These are phyloP conservation scores for Nymphaea thermarum DNA, from an alignment of 164 flowering plant genomes.

Conservation along the genomic window DNA sequence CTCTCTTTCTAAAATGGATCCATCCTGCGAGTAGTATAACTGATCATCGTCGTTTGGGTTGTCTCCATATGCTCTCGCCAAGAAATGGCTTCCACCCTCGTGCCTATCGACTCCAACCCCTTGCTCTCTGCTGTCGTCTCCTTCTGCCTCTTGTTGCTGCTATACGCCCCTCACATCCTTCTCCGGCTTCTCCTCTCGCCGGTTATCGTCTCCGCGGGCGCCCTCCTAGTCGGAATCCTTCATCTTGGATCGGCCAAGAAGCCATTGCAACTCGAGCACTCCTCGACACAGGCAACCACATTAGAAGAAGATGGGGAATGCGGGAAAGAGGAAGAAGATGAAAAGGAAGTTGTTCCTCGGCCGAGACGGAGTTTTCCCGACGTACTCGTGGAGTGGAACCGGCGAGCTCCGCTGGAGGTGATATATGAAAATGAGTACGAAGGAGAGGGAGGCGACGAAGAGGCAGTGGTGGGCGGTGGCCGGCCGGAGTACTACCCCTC, in stretches of 20 bases:
- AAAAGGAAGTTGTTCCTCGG: constrained; percentile 5
- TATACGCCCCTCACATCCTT: constrained; percentile 46
- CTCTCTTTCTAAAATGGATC: too few species aligned
- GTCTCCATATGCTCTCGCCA: too few species aligned
- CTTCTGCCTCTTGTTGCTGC: constrained; percentile 39
- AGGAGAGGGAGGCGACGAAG: constrained; percentile 35
- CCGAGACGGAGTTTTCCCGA: constrained; percentile 12
- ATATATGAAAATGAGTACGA: constrained; percentile 61
- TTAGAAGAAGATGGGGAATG: neutral
- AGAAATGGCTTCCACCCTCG: neutral
- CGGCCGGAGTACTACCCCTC: too few species aligned
- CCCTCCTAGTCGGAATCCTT: constrained; percentile 39
- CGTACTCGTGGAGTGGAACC: constrained; percentile 48
- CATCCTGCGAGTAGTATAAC: too few species aligned
- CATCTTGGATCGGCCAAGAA: constrained; percentile 22
- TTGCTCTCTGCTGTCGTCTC: constrained; percentile 48
- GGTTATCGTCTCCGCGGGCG: constrained; percentile 26
- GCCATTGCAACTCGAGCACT: neutral
- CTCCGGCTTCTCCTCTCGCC: constrained; percentile 37
- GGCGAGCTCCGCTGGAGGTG: constrained; percentile 69
- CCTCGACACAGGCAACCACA: neutral
- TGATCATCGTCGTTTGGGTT: too few species aligned
- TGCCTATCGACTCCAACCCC: constrained; percentile 25
- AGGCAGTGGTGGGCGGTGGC: too few species aligned
- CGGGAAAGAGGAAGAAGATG: constrained; percentile 2